phyloP scores from a whole-genome alignment of 2,329 filamentous ascomycete genomes.

The Colletotrichum simmondsii region DNA sequence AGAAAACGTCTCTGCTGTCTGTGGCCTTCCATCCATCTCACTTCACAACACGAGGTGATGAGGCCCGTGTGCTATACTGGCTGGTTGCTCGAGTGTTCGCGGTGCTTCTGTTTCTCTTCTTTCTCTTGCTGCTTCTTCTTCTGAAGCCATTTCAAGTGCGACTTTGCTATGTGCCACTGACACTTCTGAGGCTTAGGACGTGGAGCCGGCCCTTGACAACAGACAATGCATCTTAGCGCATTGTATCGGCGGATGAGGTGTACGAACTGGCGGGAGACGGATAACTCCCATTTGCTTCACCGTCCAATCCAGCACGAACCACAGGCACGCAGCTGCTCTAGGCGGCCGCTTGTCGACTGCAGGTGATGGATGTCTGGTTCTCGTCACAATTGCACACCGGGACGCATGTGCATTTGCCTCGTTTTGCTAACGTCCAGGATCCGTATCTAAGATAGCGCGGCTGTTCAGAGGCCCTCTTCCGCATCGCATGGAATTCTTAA shows the following conservation, averaged over 20 bases:
- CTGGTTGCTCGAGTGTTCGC: neutral
- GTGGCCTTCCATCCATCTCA: conserved; percentile 12
- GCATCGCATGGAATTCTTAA: neutral
- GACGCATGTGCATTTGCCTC: conserved; percentile 21
- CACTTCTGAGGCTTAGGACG: neutral
- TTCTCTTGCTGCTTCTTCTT: neutral
- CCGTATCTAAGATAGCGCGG: neutral
- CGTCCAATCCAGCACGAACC: conserved; percentile 28
- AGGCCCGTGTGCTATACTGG: conserved; percentile 13
- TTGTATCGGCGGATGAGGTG: conserved; percentile 9
- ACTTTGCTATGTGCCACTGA: conserved; percentile 9
- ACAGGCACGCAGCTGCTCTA: conserved; percentile 7
- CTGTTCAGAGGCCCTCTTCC: neutral
- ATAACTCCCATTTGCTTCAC: conserved; percentile 26
- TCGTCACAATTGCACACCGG: conserved; percentile 24
- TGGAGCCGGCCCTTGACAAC: conserved; percentile 12
- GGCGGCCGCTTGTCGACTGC: conserved; percentile 24
- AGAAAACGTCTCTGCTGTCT: conserved; percentile 26
- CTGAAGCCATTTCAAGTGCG: neutral
- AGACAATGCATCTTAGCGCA: conserved; percentile 14
- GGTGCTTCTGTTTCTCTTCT: neutral
- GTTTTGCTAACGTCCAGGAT: conserved; percentile 8
- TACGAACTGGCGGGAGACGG: conserved; percentile 27
- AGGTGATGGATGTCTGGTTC: conserved; percentile 10
- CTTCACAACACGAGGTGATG: conserved; percentile 25